Conservation (phyloP, 1,139 yeast genomes). For the Blastobotrys apis region DNA sequence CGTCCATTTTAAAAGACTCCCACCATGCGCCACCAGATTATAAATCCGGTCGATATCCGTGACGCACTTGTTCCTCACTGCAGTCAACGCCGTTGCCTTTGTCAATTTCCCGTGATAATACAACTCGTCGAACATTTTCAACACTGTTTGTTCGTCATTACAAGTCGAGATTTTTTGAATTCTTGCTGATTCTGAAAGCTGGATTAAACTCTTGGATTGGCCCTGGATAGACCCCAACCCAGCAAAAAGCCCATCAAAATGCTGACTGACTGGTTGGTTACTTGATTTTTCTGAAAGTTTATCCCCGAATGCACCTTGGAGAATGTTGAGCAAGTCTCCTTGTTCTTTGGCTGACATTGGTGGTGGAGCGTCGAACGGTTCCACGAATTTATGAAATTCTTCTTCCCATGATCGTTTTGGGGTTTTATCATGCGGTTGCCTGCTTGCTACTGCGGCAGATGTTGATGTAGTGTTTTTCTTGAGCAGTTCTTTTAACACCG, state of each 20-base stretch:
- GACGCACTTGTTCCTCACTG: slow-evolving; percentile 21
- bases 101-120: slow-evolving; percentile 27
- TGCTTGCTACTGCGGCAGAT: background rate
- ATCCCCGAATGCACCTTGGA: slow-evolving; percentile 21
- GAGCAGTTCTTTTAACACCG: background rate
- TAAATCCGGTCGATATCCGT: slow-evolving; percentile 23
- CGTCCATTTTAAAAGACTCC: slow-evolving; percentile 25
- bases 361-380: slow-evolving; percentile 24
- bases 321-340: slow-evolving; percentile 20
- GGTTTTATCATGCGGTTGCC: background rate
- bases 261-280: slow-evolving; percentile 23
- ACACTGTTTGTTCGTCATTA: slow-evolving; percentile 17
- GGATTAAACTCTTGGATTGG: background rate
- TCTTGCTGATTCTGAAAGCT: background rate
- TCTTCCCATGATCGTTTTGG: slow-evolving; percentile 1
- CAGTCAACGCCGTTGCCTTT: slow-evolving; percentile 20
- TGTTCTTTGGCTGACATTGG: slow-evolving; percentile 24
- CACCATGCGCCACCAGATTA: slow-evolving; percentile 21
- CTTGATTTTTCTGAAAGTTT: slow-evolving; percentile 20
- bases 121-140: slow-evolving; percentile 22
- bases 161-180: slow-evolving; percentile 12
- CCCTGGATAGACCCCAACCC: slow-evolving; percentile 24
- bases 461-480: background rate
- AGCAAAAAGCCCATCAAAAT: slow-evolving; percentile 28
- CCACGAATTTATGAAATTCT: slow-evolving; percentile 18